Percentiles rank a stretch among this genome's conserved stretches.
phyloP scores from a whole-genome alignment of 2,329 filamentous ascomycete species.

The Metarhizium album region DNA sequence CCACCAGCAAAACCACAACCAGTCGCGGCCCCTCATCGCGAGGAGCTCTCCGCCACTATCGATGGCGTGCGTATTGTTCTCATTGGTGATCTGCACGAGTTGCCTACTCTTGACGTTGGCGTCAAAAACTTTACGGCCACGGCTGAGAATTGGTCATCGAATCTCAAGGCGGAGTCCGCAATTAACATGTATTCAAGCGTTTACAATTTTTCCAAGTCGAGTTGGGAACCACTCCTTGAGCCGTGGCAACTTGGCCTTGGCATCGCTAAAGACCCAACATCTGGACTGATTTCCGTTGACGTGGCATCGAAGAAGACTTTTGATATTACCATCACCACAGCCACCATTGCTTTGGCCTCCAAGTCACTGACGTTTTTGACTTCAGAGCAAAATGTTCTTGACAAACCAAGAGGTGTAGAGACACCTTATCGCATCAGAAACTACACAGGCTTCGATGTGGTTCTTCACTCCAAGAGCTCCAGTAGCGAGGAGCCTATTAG shows the following conservation, averaged over 20 bases:
- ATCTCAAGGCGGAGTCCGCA: constrained; percentile 76
- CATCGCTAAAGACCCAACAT: constrained; percentile 65
- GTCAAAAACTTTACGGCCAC: constrained; percentile 81
- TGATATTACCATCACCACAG: constrained; percentile 85
- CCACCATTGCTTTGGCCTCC: constrained; percentile 83
- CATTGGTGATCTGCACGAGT: constrained; percentile 90
- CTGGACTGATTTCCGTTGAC: constrained; percentile 71
- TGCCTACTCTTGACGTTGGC: constrained; percentile 88
- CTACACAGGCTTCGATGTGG: constrained; percentile 85
- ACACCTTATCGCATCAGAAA: constrained; percentile 91
- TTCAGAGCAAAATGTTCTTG: constrained; percentile 75
- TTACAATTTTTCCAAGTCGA: constrained; percentile 98
- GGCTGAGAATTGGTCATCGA: constrained; percentile 84
- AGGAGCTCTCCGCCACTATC: constrained; percentile 76
- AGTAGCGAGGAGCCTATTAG: constrained; percentile 57
- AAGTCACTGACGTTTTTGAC: constrained; percentile 89
- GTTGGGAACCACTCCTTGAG: constrained; percentile 93
- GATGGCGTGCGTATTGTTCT: constrained; percentile 86
- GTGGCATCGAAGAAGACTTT: constrained; percentile 81
- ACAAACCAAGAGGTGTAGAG: constrained; percentile 83
- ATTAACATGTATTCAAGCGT: constrained; percentile 93
- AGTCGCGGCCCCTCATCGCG: constrained; percentile 27
- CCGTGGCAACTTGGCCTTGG: constrained; percentile 94
- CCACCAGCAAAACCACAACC: constrained; percentile 8
- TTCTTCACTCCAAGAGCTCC: constrained; percentile 67